A percentile compares a stretch with the other conserved stretches of the same genome.
Conservation (phyloP, 768 basidiomycete species). For the Termitomyces bulborhizus region DNA sequence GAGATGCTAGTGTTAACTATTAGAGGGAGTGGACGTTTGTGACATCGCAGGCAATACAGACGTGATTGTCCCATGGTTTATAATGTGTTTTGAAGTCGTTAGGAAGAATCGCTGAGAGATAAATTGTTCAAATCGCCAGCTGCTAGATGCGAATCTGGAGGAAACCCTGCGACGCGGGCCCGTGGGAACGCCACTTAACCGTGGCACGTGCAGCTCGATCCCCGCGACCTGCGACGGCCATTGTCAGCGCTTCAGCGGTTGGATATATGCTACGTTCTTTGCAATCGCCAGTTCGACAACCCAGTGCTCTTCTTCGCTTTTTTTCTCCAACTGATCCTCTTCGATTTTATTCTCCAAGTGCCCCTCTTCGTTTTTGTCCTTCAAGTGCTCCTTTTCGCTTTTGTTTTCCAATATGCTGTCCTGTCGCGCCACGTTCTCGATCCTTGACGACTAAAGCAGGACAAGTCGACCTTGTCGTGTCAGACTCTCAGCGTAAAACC, state of each 20-base stretch:
- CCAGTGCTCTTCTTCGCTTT: background rate
- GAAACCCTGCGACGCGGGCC: background rate
- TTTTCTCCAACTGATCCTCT: too few relatives aligned
- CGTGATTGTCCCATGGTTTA: slow-evolving; percentile 72
- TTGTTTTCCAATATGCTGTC: background rate
- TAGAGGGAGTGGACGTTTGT: slow-evolving; percentile 1
- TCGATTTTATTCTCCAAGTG: background rate
- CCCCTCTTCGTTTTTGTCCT: background rate
- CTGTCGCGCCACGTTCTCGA: background rate
- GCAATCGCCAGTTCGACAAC: background rate
- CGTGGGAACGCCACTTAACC: slow-evolving; percentile 3
- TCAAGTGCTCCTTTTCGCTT: background rate
- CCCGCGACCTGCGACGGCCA: background rate
- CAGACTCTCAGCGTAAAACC: slow-evolving; percentile 58
- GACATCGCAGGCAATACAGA: slow-evolving; percentile 29
- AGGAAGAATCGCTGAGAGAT: background rate
- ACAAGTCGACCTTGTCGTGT: slow-evolving; percentile 18
- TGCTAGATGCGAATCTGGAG: background rate
- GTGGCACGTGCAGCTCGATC: slow-evolving; percentile 7
- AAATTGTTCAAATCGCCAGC: background rate
- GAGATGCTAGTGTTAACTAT: slow-evolving; percentile 52
- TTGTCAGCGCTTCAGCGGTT: background rate
- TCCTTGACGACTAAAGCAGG: background rate
- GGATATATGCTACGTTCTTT: slow-evolving; percentile 5
- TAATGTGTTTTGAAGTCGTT: slow-evolving; percentile 1